A percentile compares a stretch with the other conserved stretches of the same genome.
Conservation (phyloP, 2,329 filamentous ascomycete species). For the Arthroderma sp. region DNA sequence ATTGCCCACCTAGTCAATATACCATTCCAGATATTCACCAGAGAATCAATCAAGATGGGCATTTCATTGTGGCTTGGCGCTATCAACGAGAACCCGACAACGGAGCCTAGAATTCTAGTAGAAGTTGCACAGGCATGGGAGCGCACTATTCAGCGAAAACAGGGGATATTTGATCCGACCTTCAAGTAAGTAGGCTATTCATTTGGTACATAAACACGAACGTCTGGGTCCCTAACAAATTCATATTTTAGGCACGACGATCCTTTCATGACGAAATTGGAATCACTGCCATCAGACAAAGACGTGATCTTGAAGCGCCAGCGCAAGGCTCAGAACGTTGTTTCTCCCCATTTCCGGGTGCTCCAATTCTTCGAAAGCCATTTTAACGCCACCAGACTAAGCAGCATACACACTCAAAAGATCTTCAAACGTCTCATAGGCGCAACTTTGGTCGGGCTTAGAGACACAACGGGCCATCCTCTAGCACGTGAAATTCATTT, state of each 20-base stretch:
- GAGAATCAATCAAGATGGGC: slow-evolving; percentile 88
- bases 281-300: slow-evolving; percentile 85
- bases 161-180: slow-evolving; percentile 66
- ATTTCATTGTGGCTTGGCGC: slow-evolving; percentile 94
- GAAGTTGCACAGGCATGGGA: slow-evolving; percentile 91
- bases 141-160: slow-evolving; percentile 58
- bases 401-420: slow-evolving; percentile 66
- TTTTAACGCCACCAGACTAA: slow-evolving; percentile 82
- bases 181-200: slow-evolving; percentile 41
- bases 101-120: slow-evolving; percentile 72
- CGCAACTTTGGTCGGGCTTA: slow-evolving; percentile 62
- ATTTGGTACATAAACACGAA: neutral
- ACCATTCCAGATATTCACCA: slow-evolving; percentile 84
- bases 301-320: slow-evolving; percentile 60
- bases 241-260: slow-evolving; percentile 47
- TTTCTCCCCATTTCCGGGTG: slow-evolving; percentile 74
- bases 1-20: slow-evolving; percentile 82
- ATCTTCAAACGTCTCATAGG: slow-evolving; percentile 72
- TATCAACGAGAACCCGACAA: slow-evolving; percentile 83
- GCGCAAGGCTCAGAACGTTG: slow-evolving; percentile 64
- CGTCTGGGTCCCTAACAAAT: neutral
- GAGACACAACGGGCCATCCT: slow-evolving; percentile 60
- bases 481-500: slow-evolving; percentile 87
- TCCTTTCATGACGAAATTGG: slow-evolving; percentile 80
- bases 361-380: slow-evolving; percentile 87